These are phyloP conservation scores for Hypoxylon sp. DNA, from an alignment of 2,329 filamentous ascomycete species.

Conservation along the genomic window DNA sequence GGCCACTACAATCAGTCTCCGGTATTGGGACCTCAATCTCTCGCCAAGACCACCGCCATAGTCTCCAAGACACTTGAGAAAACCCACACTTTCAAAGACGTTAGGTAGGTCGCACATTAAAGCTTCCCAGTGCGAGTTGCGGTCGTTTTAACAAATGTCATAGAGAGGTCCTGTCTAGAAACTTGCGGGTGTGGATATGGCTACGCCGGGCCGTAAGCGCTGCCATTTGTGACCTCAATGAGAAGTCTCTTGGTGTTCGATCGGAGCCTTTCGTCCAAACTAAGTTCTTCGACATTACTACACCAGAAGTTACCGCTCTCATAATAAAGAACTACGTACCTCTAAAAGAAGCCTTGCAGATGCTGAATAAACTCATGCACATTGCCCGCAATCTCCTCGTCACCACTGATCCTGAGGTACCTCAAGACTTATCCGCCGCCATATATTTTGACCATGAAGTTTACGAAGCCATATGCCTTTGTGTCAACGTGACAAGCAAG, in stretches of 20 bases:
- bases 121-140: neutral
- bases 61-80: slow-evolving; percentile 72
- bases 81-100: slow-evolving; percentile 70
- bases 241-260: slow-evolving; percentile 68
- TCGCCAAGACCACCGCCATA: slow-evolving; percentile 66
- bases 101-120: slow-evolving; percentile 59
- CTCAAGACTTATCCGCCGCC: slow-evolving; percentile 73
- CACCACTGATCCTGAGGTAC: slow-evolving; percentile 72
- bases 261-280: slow-evolving; percentile 66
- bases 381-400: slow-evolving; percentile 74
- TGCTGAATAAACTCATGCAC: slow-evolving; percentile 75
- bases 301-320: slow-evolving; percentile 70
- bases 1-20: slow-evolving; percentile 69
- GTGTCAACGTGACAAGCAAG: slow-evolving; percentile 75
- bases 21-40: slow-evolving; percentile 67
- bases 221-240: slow-evolving; percentile 70
- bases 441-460: slow-evolving; percentile 75
- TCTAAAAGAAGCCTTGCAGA: slow-evolving; percentile 71
- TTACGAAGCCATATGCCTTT: slow-evolving; percentile 73
- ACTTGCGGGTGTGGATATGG: slow-evolving; percentile 75
- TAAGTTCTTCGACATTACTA: slow-evolving; percentile 64
- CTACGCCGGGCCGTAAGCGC: slow-evolving; percentile 71
- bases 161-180: slow-evolving; percentile 70
- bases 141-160: slow-evolving; percentile 2
- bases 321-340: slow-evolving; percentile 72